phyloP scores from a whole-genome alignment of 306 rosid species.

The Pyrus pyrifolia region DNA sequence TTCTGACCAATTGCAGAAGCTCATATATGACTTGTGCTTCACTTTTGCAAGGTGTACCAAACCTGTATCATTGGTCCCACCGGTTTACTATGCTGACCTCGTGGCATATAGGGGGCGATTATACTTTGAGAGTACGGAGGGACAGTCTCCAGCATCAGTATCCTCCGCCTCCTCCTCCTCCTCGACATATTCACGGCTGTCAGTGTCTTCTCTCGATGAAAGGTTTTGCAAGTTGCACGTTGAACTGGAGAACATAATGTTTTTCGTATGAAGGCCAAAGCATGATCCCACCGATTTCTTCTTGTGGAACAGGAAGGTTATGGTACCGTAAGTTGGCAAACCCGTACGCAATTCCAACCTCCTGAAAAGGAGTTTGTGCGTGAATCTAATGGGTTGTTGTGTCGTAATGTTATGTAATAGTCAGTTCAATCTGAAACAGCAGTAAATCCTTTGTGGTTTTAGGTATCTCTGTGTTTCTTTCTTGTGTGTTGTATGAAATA shows the following conservation, averaged over 20 bases:
- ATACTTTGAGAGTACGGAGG: conserved; percentile 47
- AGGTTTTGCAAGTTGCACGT: conserved; percentile 44
- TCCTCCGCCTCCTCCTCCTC: conserved; percentile 21
- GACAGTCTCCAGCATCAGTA: conserved; percentile 25
- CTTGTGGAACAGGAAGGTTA: not conserved
- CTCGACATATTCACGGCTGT: not conserved
- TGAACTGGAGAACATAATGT: conserved; percentile 52
- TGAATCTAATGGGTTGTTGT: conserved; percentile 42
- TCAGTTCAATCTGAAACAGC: not conserved
- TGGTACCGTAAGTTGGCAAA: not conserved
- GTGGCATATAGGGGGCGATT: conserved; percentile 74
- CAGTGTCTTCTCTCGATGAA: conserved; percentile 27
- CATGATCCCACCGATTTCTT: not conserved
- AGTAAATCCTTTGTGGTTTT: not conserved
- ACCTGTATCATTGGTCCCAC: conserved; percentile 74
- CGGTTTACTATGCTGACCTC: conserved; percentile 83
- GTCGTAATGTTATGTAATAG: not conserved
- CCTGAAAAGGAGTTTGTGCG: conserved; percentile 39
- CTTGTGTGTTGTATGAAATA: not conserved
- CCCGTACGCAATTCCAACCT: conserved; percentile 8
- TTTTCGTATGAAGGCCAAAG: conserved; percentile 31
- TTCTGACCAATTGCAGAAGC: conserved; percentile 63
- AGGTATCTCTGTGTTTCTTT: not conserved
- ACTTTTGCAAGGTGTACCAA: conserved; percentile 80
- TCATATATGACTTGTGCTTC: conserved; percentile 63